Percentiles rank a stretch among this genome's conserved stretches.
Conservation (phyloP, 257 asterid genomes). For the Plectranthus barbatus region DNA sequence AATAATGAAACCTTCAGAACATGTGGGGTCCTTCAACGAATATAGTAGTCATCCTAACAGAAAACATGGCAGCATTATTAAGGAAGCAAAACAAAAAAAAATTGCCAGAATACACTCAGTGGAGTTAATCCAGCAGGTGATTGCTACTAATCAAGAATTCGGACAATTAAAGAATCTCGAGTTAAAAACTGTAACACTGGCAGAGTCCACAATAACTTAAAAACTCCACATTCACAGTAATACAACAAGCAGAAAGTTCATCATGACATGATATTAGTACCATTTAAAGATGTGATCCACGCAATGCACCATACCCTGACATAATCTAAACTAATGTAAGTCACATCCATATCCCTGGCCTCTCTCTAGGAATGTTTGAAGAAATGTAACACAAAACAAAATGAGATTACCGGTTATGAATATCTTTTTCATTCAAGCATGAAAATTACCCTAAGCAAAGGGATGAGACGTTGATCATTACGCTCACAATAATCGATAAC, state of each 20-base stretch:
- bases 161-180: background rate
- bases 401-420: background rate
- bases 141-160: too few relatives aligned
- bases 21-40: background rate
- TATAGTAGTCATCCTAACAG: background rate
- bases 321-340: background rate
- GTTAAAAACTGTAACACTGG: background rate
- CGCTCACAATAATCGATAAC: slow-evolving; percentile 79
- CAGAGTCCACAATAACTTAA: background rate
- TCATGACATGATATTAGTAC: background rate
- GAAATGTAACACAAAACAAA: background rate
- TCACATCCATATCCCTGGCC: background rate
- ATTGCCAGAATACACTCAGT: background rate
- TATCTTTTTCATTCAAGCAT: background rate
- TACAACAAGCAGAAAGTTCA: background rate
- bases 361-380: background rate
- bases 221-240: too few relatives aligned
- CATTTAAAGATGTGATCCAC: background rate
- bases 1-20: background rate
- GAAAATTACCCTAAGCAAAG: slow-evolving; percentile 54
- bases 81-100: background rate
- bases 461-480: slow-evolving; percentile 77
- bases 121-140: background rate
- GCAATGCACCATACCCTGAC: background rate
- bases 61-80: background rate